A percentile compares a stretch with the other conserved stretches of the same genome.
Conservation (phyloP, 257 asterid genomes). For the Plantago elongata region DNA sequence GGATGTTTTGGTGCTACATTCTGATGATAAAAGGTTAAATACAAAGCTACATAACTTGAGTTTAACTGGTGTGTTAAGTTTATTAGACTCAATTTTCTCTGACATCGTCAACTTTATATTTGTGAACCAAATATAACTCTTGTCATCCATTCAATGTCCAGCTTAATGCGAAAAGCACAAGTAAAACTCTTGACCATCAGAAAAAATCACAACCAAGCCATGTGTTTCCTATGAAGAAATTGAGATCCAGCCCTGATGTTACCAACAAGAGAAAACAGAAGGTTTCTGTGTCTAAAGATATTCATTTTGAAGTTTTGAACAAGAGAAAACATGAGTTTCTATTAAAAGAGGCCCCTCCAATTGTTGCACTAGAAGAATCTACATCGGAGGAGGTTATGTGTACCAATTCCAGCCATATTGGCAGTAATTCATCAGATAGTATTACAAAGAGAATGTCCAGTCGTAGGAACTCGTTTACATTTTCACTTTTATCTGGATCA, state of each 20-base stretch:
- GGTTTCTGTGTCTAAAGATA: slow-evolving; percentile 34
- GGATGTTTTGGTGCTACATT: neutral
- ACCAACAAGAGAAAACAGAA: slow-evolving; percentile 47
- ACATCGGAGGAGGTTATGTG: slow-evolving; percentile 35
- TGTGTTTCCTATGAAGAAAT: slow-evolving; percentile 32
- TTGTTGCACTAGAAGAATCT: slow-evolving; percentile 34
- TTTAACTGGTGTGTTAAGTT: neutral
- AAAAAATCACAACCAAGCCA: slow-evolving; percentile 38
- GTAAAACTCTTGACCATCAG: slow-evolving; percentile 29
- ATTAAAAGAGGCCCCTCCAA: slow-evolving; percentile 30
- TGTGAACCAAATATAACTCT: slow-evolving; percentile 6
- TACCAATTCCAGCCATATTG: slow-evolving; percentile 24
- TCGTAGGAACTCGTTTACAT: slow-evolving; percentile 75
- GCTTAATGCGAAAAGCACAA: slow-evolving; percentile 35
- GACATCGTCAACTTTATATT: slow-evolving; percentile 11
- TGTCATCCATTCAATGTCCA: slow-evolving; percentile 25
- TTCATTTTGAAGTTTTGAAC: slow-evolving; percentile 25
- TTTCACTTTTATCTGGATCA: slow-evolving; percentile 58
- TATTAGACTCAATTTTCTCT: neutral
- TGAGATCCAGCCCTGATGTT: slow-evolving; percentile 33
- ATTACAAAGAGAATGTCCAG: slow-evolving; percentile 44
- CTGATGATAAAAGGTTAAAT: neutral
- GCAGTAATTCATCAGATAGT: slow-evolving; percentile 14
- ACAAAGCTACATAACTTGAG: neutral
- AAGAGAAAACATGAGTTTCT: slow-evolving; percentile 34